phyloP scores from a whole-genome alignment of 2,329 filamentous ascomycete species.

The Xylaria sp. region DNA sequence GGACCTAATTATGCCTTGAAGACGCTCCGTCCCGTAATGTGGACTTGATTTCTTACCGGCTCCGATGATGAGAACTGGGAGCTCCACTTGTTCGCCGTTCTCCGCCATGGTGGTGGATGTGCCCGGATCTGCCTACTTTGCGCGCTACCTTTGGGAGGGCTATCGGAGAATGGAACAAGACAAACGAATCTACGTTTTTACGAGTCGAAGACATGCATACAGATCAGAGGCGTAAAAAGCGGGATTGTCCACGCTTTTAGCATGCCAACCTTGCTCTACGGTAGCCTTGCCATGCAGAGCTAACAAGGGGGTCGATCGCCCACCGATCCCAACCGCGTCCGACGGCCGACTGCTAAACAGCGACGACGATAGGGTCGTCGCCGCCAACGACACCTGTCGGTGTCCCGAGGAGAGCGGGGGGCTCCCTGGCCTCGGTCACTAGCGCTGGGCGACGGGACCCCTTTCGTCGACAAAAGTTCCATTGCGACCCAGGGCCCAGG shows the following conservation, averaged over 20 bases:
- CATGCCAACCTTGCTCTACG: neutral
- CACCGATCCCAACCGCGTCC: neutral
- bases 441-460: neutral
- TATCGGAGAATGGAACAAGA: neutral
- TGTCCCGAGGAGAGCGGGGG: neutral
- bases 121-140: neutral
- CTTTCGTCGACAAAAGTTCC: neutral
- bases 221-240: neutral
- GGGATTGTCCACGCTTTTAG: neutral
- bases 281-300: neutral
- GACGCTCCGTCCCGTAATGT: neutral
- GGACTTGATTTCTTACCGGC: constrained; percentile 23
- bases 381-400: too few species aligned
- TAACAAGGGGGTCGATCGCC: neutral
- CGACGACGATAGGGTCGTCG: neutral
- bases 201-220: neutral
- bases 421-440: neutral
- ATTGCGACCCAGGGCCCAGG: too few species aligned
- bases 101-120: constrained; percentile 13
- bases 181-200: neutral
- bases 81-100: constrained; percentile 6
- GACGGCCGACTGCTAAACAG: neutral
- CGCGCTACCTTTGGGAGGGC: neutral
- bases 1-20: neutral
- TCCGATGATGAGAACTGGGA: constrained; percentile 33